phyloP scores from a whole-genome alignment of 352 stramenopile genomes.

The Phytophthora boehmeriae region DNA sequence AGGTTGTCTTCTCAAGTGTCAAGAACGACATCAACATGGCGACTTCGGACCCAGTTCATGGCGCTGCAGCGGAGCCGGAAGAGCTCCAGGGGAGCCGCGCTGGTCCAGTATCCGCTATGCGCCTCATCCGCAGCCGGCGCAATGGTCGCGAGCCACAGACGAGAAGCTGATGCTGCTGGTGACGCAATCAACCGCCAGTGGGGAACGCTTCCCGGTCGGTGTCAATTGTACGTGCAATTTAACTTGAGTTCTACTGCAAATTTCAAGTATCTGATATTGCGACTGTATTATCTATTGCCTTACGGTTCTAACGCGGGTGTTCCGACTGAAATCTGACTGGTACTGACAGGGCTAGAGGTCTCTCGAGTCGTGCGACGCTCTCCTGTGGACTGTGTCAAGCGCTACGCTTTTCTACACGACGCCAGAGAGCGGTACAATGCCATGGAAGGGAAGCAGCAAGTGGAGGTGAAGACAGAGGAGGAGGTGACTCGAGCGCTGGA shows the following conservation, averaged over 20 bases:
- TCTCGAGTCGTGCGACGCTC: slow-evolving; percentile 57
- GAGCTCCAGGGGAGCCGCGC: slow-evolving; percentile 70
- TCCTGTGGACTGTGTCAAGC: slow-evolving; percentile 83
- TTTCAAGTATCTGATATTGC: neutral
- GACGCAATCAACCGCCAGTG: slow-evolving; percentile 70
- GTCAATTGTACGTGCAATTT: slow-evolving; percentile 73
- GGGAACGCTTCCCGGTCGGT: slow-evolving; percentile 80
- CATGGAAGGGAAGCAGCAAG: slow-evolving; percentile 15
- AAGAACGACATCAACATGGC: slow-evolving; percentile 14
- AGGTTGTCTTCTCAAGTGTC: neutral
- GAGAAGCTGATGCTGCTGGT: slow-evolving; percentile 69
- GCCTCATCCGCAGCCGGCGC: slow-evolving; percentile 24
- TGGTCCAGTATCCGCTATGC: slow-evolving; percentile 67
- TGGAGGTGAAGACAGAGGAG: slow-evolving; percentile 22
- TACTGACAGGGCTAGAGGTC: slow-evolving; percentile 68
- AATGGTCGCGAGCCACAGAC: slow-evolving; percentile 58
- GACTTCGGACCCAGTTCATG: neutral
- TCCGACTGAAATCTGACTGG: slow-evolving; percentile 14
- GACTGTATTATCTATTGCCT: neutral
- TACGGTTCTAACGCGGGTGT: slow-evolving; percentile 15
- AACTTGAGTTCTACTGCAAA: neutral
- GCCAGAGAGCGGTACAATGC: slow-evolving; percentile 42
- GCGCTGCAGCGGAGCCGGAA: slow-evolving; percentile 30
- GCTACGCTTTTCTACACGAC: slow-evolving; percentile 74
- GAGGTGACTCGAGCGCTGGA: slow-evolving; percentile 20